These are phyloP conservation scores for Neurospora sp. DNA, from an alignment of 2,329 filamentous ascomycete species.

Conservation along the genomic window DNA sequence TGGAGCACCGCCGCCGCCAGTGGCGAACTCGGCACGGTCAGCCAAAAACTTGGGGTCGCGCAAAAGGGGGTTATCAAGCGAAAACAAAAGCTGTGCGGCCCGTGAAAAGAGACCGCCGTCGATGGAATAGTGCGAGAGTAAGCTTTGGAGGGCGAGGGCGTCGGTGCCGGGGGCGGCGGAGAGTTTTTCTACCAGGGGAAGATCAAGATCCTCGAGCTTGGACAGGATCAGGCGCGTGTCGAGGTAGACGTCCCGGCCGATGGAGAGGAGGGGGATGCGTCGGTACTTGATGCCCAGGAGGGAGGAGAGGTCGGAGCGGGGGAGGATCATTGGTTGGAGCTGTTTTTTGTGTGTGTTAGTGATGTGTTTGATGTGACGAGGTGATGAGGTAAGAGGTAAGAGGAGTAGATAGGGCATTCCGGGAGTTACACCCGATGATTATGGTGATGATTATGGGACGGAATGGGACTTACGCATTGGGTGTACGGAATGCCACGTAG, in stretches of 20 bases:
- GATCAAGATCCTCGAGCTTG: conserved; percentile 50
- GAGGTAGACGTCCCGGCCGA: conserved; percentile 58
- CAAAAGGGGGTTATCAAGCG: conserved; percentile 37
- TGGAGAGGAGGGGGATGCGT: conserved; percentile 58
- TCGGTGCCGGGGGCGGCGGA: conserved; percentile 27
- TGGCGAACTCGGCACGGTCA: conserved; percentile 39
- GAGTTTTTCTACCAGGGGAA: conserved; percentile 22
- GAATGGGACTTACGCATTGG: conserved; percentile 50
- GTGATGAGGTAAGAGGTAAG: background rate
- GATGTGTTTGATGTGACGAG: background rate
- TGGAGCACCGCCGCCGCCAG: background rate
- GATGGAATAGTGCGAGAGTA: conserved; percentile 46
- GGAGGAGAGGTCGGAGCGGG: conserved; percentile 51
- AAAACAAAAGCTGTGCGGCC: conserved; percentile 47
- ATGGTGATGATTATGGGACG: background rate
- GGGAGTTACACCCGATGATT: background rate
- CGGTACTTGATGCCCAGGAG: conserved; percentile 55
- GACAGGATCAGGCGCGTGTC: conserved; percentile 60
- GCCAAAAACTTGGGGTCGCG: conserved; percentile 48
- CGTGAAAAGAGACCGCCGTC: conserved; percentile 48
- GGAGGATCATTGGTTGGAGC: conserved; percentile 57
- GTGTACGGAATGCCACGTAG: conserved; percentile 56
- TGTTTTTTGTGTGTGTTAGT: conserved; percentile 20
- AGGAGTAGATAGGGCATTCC: background rate
- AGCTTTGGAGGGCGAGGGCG: conserved; percentile 37